These are phyloP conservation scores for Russula sp. DNA, from an alignment of 768 basidiomycete genomes.

Conservation along the genomic window DNA sequence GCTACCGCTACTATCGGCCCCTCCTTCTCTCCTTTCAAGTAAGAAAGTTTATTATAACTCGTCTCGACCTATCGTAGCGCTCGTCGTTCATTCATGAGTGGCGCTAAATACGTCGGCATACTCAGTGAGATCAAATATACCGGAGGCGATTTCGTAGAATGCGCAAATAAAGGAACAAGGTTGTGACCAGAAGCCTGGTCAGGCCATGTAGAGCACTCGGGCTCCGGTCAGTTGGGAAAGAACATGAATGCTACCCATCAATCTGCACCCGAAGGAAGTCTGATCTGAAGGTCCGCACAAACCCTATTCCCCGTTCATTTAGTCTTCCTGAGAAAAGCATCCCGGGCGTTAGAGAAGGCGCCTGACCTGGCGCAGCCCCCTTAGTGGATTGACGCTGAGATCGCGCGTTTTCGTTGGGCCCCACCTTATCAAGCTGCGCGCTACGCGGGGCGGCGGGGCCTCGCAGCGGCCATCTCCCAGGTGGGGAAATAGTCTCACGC, in stretches of 20 bases:
- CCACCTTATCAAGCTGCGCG: slow-evolving; percentile 2
- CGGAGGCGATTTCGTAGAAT: background rate
- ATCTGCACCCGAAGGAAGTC: background rate
- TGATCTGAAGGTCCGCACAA: background rate
- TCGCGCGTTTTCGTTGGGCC: background rate
- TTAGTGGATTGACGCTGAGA: slow-evolving; percentile 3
- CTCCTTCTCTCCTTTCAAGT: background rate
- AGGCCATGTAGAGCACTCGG: background rate
- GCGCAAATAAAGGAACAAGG: background rate
- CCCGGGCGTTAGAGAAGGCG: background rate
- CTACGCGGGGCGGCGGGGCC: slow-evolving; percentile 5
- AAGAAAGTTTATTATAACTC: slow-evolving; percentile 5
- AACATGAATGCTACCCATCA: background rate
- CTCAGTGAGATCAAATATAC: background rate
- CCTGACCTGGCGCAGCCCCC: background rate
- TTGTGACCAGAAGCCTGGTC: background rate
- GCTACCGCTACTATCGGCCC: background rate
- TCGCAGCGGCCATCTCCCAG: background rate
- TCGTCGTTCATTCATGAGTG: background rate
- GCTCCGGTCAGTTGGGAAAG: too few species aligned
- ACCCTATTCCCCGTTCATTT: background rate
- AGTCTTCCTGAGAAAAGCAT: background rate
- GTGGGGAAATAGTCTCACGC: background rate
- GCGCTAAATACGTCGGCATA: background rate
- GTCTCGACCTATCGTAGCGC: background rate